Percentiles rank a stretch among this genome's conserved stretches.
Conservation (phyloP, 2,329 filamentous ascomycete genomes). For the Arthrobotrys sphaeroides region DNA sequence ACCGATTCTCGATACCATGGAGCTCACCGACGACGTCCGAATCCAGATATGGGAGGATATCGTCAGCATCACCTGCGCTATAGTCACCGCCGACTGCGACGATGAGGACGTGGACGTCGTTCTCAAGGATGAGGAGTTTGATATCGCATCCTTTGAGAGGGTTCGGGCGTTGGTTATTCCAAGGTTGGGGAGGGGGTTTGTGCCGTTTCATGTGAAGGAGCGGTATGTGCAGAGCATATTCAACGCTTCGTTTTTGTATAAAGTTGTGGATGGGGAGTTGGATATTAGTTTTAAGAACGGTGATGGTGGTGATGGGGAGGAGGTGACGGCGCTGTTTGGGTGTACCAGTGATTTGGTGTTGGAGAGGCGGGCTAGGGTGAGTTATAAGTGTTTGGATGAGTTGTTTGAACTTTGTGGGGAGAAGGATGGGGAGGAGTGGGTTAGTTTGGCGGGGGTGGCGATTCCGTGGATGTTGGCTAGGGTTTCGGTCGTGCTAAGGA, state of each 20-base stretch:
- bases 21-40: conserved; percentile 63
- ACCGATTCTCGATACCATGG: conserved; percentile 67
- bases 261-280: conserved; percentile 53
- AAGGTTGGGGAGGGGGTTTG: conserved; percentile 71
- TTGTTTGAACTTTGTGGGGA: conserved; percentile 66
- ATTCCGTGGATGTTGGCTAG: conserved; percentile 85
- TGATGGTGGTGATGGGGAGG: not conserved
- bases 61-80: conserved; percentile 73
- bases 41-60: conserved; percentile 75
- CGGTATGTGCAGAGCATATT: conserved; percentile 81
- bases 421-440: conserved; percentile 49
- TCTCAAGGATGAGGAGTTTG: conserved; percentile 77
- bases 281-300: conserved; percentile 34
- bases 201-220: conserved; percentile 74
- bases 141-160: conserved; percentile 76
- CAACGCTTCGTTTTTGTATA: conserved; percentile 56
- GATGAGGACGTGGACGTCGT: conserved; percentile 63
- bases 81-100: conserved; percentile 72
- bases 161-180: conserved; percentile 79
- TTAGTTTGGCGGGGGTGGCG: conserved; percentile 75
- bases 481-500: conserved; percentile 79
- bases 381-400: conserved; percentile 81
- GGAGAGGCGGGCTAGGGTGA: conserved; percentile 69
- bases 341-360: conserved; percentile 56
- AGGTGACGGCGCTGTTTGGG: conserved; percentile 52